Base-by-base conservation (phyloP, 768 basidiomycete species). In the Multifurca ochricompacta region DNA sequence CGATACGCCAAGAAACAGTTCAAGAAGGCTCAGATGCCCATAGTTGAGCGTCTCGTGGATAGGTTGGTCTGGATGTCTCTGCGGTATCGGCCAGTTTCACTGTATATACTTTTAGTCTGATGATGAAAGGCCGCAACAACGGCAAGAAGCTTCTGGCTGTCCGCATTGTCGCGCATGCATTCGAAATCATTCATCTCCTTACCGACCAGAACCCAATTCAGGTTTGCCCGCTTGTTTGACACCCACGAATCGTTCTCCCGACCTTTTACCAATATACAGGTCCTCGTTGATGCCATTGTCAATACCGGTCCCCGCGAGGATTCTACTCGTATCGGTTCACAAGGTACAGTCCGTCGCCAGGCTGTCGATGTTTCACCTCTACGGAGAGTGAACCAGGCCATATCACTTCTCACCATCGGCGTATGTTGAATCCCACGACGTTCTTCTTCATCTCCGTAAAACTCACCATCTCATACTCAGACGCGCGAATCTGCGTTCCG, bases 41-140 rank as follows among this genome's bases (percentile, higher is more conserved):
- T 99, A 70, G 96, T 98, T 65, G 96, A 99, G 76, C 91, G 96
- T 70, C 79, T 99, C 68, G 96, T 98, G 63, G 94, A 97, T 80
- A 86, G 85, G 93, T 91, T 67, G 64, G 82, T 69, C 10, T 32
- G 19, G 51, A 41, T 18, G 48, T 39, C 6, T 16, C 14, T 6
- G 16, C 28, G 25, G 3, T 41, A 13, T 23, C 2, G 14, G 13
- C 18, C 1, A n/a, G 27, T 5, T 42, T 49, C 16, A 56, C 36
- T 23, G 23, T 35, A 19, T 32, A 19, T 39, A 14, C 16, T 39
- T 37, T 34, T 63, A 95, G 92, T 72, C 75, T 99, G 70, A 99
- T 99, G 96, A 99, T 99, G 96, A 96, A 98, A 77, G 96, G 96
- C 59, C 93, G 96, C 74, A 99, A 98, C 85, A 98, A 94, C 76